phyloP scores from a whole-genome alignment of 352 stramenopile genomes.

The Phytophthora uliginosa region DNA sequence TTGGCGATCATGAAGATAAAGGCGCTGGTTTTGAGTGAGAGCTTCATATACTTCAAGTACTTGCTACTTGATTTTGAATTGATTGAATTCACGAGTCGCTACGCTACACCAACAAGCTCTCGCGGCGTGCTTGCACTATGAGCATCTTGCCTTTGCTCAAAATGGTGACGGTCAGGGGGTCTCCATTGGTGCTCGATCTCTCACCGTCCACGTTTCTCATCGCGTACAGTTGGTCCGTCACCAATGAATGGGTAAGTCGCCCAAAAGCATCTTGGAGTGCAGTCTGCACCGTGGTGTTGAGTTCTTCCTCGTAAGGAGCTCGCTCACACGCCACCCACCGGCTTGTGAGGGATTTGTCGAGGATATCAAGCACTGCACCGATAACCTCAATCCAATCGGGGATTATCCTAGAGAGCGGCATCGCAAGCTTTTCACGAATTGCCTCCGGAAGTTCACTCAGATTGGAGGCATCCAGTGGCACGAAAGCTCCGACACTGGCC shows the following conservation, averaged over 20 bases:
- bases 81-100: no score
- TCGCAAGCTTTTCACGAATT: constrained; percentile 18
- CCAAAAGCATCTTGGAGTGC: constrained; percentile 28
- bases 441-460: constrained; percentile 14
- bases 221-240: constrained; percentile 29
- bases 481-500: constrained; percentile 21
- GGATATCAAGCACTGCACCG: constrained; percentile 28
- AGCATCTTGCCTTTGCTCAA: neutral
- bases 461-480: constrained; percentile 1
- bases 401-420: constrained; percentile 16
- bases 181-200: neutral
- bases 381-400: constrained; percentile 20
- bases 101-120: neutral
- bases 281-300: constrained; percentile 10
- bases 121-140: constrained; percentile 3
- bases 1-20: neutral
- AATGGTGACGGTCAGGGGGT: constrained; percentile 14
- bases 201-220: constrained; percentile 16
- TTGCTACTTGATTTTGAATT: no score
- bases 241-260: constrained; percentile 27
- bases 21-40: no score
- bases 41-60: no score
- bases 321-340: constrained; percentile 27
- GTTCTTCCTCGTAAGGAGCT: constrained; percentile 22
- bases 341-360: constrained; percentile 21